These are phyloP conservation scores for Bolboschoenus planiculmis DNA, from an alignment of 176 grass and related monocot species.

Conservation along the genomic window DNA sequence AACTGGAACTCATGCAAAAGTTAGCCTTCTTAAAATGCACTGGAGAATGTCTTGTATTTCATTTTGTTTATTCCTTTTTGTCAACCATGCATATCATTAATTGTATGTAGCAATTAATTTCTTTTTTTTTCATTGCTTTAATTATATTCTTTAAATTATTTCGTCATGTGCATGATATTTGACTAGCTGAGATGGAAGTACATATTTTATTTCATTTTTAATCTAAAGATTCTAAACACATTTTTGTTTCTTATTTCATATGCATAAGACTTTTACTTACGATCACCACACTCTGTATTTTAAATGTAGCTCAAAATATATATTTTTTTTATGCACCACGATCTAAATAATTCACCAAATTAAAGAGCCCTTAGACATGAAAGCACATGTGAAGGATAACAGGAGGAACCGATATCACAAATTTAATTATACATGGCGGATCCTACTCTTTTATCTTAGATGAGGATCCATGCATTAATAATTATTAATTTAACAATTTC, in stretches of 20 bases:
- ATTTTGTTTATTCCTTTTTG: background rate
- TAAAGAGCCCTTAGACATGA: too few relatives aligned
- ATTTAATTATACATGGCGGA: too few relatives aligned
- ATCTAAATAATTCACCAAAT: too few relatives aligned
- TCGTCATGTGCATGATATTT: background rate
- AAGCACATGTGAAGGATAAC: too few relatives aligned
- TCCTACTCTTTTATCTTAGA: too few relatives aligned
- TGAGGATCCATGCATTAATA: too few relatives aligned
- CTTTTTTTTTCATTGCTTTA: background rate
- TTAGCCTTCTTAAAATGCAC: background rate
- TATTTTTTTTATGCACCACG: too few relatives aligned
- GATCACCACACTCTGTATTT: too few relatives aligned
- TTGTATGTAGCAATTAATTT: background rate
- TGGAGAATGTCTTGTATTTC: background rate
- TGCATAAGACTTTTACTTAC: background rate
- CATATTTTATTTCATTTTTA: background rate
- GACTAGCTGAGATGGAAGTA: background rate
- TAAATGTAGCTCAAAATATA: too few relatives aligned
- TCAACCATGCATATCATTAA: background rate
- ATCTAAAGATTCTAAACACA: too few relatives aligned
- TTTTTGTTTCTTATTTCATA: background rate
- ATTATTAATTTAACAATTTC: too few relatives aligned
- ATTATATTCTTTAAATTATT: slow-evolving; percentile 1
- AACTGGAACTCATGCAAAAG: background rate
- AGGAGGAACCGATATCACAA: too few relatives aligned